Conservation (phyloP, 164 flowering plant genomes). For the Aristolochia fimbriata region DNA sequence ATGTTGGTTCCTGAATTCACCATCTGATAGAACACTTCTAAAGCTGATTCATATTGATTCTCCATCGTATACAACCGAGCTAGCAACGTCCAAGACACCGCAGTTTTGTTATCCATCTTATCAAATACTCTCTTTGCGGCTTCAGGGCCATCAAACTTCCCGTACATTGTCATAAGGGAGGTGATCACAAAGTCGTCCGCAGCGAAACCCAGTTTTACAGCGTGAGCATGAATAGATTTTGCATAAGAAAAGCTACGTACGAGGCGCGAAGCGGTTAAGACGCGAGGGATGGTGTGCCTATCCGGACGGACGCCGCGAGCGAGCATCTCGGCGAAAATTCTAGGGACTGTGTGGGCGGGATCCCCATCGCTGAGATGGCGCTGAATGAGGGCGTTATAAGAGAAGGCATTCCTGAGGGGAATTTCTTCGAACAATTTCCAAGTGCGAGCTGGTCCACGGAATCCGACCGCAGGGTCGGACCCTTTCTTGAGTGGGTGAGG, state of each 20-base stretch:
- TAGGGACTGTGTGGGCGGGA: conserved; percentile 11
- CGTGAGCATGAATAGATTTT: conserved; percentile 52
- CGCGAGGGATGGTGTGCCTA: conserved; percentile 40
- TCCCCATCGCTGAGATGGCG: conserved; percentile 29
- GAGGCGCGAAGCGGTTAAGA: conserved; percentile 38
- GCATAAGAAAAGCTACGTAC: conserved; percentile 25
- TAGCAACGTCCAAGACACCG: conserved; percentile 51
- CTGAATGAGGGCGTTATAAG: conserved; percentile 53
- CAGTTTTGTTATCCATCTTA: conserved; percentile 8
- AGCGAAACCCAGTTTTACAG: conserved; percentile 37
- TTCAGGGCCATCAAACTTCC: conserved; percentile 29
- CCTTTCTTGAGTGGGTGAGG: too few relatives aligned
- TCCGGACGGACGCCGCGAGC: conserved; percentile 42
- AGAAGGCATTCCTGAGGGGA: conserved; percentile 30
- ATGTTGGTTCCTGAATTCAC: conserved; percentile 18
- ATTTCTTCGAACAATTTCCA: conserved; percentile 37
- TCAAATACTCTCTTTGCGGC: conserved; percentile 30
- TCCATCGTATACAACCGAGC: conserved; percentile 29
- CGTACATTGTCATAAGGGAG: conserved; percentile 49
- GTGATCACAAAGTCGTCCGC: conserved; percentile 32
- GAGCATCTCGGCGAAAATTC: conserved; percentile 43
- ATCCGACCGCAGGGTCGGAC: background rate
- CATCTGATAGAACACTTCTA: conserved; percentile 39
- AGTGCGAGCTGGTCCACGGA: conserved; percentile 1
- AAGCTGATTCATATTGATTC: conserved; percentile 28